Evolutionary conservation across 371 early-diverging fungal genomes (phyloP).

Genomic region (Apophysomyces elegans): DNA sequence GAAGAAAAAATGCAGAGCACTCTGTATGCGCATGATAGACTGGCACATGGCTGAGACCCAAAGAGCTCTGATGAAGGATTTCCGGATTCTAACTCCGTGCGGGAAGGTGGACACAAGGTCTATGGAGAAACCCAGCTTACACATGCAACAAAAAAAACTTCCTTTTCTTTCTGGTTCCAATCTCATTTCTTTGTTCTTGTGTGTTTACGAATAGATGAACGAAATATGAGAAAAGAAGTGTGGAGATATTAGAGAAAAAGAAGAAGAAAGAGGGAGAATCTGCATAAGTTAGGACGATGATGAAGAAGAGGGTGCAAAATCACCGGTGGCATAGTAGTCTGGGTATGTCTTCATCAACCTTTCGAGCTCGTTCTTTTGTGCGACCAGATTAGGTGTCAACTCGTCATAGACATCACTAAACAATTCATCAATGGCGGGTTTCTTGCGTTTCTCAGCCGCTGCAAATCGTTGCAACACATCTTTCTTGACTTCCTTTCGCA

Average conservation of each 20-base stretch:
- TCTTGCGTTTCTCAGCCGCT: constrained; percentile 86
- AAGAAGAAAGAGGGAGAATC: neutral
- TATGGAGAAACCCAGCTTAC: no score
- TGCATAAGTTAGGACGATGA: neutral
- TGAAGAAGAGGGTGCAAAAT: constrained; percentile 30
- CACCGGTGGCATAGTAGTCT: constrained; percentile 77
- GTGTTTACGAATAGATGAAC: no score
- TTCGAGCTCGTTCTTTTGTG: constrained; percentile 81
- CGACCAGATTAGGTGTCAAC: constrained; percentile 72
- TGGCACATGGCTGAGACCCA: no score
- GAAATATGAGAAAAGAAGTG: neutral
- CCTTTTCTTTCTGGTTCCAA: no score
- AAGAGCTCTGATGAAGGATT: no score
- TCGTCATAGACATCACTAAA: constrained; percentile 96
- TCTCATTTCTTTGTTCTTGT: no score
- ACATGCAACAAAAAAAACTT: no score
- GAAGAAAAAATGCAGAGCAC: no score
- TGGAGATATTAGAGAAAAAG: neutral
- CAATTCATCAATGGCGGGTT: constrained; percentile 82
- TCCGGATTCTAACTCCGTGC: no score
- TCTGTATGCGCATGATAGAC: no score
- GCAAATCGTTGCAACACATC: constrained; percentile 80
- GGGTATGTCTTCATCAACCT: constrained; percentile 86
- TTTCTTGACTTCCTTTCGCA: constrained; percentile 62
- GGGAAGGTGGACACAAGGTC: no score